Evolutionary conservation across 305 asterid species (phyloP), one percentile per base, ranked within the genome.

Genomic region (Fraxinus ornus): DNA sequence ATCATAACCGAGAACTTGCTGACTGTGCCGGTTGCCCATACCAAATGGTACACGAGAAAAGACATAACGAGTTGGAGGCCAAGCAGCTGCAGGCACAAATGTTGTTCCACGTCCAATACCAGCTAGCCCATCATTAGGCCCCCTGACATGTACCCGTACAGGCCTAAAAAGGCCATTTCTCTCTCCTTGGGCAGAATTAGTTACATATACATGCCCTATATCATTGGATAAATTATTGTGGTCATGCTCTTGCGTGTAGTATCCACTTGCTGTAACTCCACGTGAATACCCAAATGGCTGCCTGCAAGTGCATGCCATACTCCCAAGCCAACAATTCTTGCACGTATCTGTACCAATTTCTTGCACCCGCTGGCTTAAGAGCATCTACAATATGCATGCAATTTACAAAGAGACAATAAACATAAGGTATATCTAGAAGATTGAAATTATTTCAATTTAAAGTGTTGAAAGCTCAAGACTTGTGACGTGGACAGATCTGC

Each of bases 21-120:
- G 99, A 86, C 90, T 87, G 85, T 83, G 91, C 76, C 98, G 91
- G 88, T 90, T 93, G 75, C 98, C 98, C 83, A 94, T 86, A 84
- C 97, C 97, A 87, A 91, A 87, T 21, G 99, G 99, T 78, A 96
- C 98, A 73, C 99, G 99, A 87, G 99, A 94, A 87, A 91, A 96
- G 74, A 96, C 99, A 81, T 92, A 93, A 84, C 99, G 98, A 75
- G 99, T 94, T 36, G 99, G 98, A 62, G 99, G 91, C 98, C 97
- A 94, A 85, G 97, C 92, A 82, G 95, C 86, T 78, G 95, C 88
- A 83, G 98, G 97, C 52, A 90, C 97, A 88, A 88, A 92, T 39
- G 98, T 87, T 77, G 91, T 87, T 75, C 99, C 99, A 35, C 95
- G 94, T 62, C 99, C 99, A 82, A 96, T 90, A 81, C 97, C 99